A percentile compares a stretch with the other conserved stretches of the same genome.
phyloP scores from a whole-genome alignment of 2,329 filamentous ascomycete species.

The Dothistroma septosporum region DNA sequence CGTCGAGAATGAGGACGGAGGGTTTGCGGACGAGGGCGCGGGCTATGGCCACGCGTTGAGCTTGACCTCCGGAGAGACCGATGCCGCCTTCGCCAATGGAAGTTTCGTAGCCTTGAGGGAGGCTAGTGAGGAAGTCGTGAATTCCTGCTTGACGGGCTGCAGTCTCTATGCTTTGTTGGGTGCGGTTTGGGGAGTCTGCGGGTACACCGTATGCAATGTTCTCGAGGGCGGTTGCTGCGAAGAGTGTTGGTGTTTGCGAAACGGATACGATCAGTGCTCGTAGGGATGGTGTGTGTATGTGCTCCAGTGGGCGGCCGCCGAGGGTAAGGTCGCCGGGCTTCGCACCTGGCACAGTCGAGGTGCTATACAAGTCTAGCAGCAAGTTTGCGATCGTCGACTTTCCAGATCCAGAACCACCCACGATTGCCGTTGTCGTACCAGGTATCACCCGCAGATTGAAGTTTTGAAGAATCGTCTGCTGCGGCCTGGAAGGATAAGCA shows the following conservation, averaged over 20 bases:
- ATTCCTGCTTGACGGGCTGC: constrained; percentile 59
- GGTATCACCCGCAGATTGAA: constrained; percentile 62
- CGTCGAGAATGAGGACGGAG: constrained; percentile 73
- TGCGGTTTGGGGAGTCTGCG: constrained; percentile 50
- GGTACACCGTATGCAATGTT: constrained; percentile 80
- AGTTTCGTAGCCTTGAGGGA: constrained; percentile 69
- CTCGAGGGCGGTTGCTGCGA: constrained; percentile 69
- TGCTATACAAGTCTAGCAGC: constrained; percentile 72
- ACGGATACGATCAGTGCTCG: constrained; percentile 64
- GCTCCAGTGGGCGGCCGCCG: constrained; percentile 52
- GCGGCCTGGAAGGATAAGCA: constrained; percentile 60
- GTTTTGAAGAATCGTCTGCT: constrained; percentile 54
- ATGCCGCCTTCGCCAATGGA: constrained; percentile 72
- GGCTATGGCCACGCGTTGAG: constrained; percentile 76
- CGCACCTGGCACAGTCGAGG: constrained; percentile 39
- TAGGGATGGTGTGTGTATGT: constrained; percentile 58
- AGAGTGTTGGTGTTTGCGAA: constrained; percentile 68
- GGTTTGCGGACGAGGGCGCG: constrained; percentile 70
- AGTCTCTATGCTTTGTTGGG: constrained; percentile 43
- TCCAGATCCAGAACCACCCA: constrained; percentile 81
- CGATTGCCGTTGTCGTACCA: constrained; percentile 69
- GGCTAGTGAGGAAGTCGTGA: constrained; percentile 68
- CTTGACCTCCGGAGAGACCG: constrained; percentile 72
- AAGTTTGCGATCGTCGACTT: constrained; percentile 81
- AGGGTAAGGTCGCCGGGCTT: constrained; percentile 53